These are phyloP conservation scores for Kregervanrija fluxuum DNA, from an alignment of 805 yeast species.

Conservation along the genomic window DNA sequence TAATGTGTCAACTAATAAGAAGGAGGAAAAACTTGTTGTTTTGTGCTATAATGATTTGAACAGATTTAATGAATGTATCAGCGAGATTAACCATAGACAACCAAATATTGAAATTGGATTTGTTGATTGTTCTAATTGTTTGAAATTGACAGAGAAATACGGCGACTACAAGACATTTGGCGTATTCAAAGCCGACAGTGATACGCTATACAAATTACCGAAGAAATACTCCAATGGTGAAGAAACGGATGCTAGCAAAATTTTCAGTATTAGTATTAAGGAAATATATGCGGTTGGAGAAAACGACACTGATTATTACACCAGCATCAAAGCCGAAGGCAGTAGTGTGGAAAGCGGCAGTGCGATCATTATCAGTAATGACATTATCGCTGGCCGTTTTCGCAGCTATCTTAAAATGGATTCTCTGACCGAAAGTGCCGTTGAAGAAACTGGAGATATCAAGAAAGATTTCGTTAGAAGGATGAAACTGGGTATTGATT, in stretches of 20 bases:
- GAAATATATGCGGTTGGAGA: no score
- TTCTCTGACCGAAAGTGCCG: no score
- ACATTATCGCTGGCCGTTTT: no score
- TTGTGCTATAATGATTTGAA: constrained; percentile 14
- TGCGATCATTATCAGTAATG: no score
- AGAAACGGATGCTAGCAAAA: background rate
- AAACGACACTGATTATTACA: no score
- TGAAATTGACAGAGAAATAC: background rate
- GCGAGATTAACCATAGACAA: constrained; percentile 15
- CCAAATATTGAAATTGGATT: constrained; percentile 7
- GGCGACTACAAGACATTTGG: constrained; percentile 12
- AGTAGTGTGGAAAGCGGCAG: no score
- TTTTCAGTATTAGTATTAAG: no score
- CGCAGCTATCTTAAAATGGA: no score
- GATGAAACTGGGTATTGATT: constrained; percentile 10
- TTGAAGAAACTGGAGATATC: background rate
- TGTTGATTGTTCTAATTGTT: constrained; percentile 10
- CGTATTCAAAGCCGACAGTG: constrained; percentile 3
- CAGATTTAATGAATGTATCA: constrained; percentile 8
- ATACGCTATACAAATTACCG: constrained; percentile 1
- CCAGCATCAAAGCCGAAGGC: no score
- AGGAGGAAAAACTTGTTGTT: constrained; percentile 7
- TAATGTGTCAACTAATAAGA: background rate
- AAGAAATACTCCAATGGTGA: constrained; percentile 4
- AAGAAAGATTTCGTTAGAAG: constrained; percentile 4